These are phyloP conservation scores for Hibiscus trionum DNA, from an alignment of 345 rosid species.

Conservation along the genomic window DNA sequence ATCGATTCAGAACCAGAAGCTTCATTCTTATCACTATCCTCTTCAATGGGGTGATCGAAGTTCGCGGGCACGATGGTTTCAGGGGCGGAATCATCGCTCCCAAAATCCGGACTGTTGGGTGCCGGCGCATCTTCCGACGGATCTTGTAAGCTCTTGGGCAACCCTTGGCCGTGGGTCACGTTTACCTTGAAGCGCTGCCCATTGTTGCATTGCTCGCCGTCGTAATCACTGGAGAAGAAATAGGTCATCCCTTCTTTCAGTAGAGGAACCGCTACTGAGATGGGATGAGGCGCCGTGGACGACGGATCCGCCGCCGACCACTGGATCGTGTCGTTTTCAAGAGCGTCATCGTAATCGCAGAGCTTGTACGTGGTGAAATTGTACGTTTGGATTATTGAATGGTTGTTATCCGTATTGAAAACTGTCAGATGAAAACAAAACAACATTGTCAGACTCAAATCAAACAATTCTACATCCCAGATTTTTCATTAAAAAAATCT, in stretches of 20 bases:
- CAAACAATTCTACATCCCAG: too few species aligned
- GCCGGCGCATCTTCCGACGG: constrained; percentile 58
- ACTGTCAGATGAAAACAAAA: constrained; percentile 28
- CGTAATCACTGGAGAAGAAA: constrained; percentile 82
- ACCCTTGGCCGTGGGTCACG: constrained; percentile 71
- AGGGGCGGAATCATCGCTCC: constrained; percentile 57
- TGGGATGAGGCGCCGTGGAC: constrained; percentile 42
- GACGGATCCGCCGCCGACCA: constrained; percentile 82
- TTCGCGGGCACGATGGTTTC: constrained; percentile 66
- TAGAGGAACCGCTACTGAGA: constrained; percentile 66
- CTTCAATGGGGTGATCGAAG: constrained; percentile 58
- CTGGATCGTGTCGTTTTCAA: constrained; percentile 39
- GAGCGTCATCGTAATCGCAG: constrained; percentile 55
- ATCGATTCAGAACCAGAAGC: constrained; percentile 31
- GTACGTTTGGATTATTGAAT: constrained; percentile 82
- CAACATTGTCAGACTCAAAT: not conserved
- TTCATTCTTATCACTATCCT: constrained; percentile 24
- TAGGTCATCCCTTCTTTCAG: constrained; percentile 61
- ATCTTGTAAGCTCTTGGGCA: constrained; percentile 40
- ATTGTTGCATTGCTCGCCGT: constrained; percentile 74
- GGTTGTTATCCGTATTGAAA: constrained; percentile 82
- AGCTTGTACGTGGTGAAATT: constrained; percentile 57
- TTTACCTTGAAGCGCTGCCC: constrained; percentile 65
- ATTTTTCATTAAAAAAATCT: too few species aligned
- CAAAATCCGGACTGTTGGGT: constrained; percentile 39